Evolutionary conservation across 129 eudicot species (phyloP).

Genomic region (Oenanthe sinensis): DNA sequence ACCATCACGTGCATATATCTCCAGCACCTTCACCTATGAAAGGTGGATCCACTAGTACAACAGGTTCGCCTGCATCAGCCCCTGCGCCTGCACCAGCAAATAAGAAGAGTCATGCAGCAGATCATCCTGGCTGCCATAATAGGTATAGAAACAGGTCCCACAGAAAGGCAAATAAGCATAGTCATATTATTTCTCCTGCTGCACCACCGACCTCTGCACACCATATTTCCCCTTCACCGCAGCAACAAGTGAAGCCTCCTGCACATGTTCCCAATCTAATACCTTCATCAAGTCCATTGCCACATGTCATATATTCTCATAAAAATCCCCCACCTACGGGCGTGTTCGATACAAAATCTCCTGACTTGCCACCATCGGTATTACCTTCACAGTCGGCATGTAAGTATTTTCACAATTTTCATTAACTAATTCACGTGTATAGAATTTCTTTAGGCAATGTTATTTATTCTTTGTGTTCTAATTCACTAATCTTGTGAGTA

Average conservation of each 20-base stretch:
- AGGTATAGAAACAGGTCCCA: slow-evolving; percentile 25
- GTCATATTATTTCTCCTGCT: slow-evolving; percentile 41
- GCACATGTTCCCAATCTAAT: slow-evolving; percentile 26
- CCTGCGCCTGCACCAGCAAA: slow-evolving; percentile 40
- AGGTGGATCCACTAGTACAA: slow-evolving; percentile 15
- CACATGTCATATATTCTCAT: slow-evolving; percentile 56
- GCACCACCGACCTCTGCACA: slow-evolving; percentile 44
- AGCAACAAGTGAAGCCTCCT: slow-evolving; percentile 23
- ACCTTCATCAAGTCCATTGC: slow-evolving; percentile 67
- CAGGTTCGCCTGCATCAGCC: slow-evolving; percentile 33
- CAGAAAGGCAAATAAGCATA: slow-evolving; percentile 29
- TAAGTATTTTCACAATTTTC: slow-evolving; percentile 29
- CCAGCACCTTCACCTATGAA: slow-evolving; percentile 41
- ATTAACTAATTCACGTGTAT: neutral
- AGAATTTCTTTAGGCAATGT: neutral
- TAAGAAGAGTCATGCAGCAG: slow-evolving; percentile 25
- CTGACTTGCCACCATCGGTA: slow-evolving; percentile 38
- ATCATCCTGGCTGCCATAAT: slow-evolving; percentile 49
- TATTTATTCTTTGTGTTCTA: neutral
- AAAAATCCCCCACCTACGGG: slow-evolving; percentile 50
- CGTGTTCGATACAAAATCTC: slow-evolving; percentile 48
- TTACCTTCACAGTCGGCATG: slow-evolving; percentile 58
- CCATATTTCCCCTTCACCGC: slow-evolving; percentile 20
- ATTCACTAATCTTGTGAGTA: neutral
- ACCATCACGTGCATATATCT: slow-evolving; percentile 30